These are phyloP conservation scores for Komagataella mondaviorum DNA, from an alignment of 805 yeast genomes.

Conservation along the genomic window DNA sequence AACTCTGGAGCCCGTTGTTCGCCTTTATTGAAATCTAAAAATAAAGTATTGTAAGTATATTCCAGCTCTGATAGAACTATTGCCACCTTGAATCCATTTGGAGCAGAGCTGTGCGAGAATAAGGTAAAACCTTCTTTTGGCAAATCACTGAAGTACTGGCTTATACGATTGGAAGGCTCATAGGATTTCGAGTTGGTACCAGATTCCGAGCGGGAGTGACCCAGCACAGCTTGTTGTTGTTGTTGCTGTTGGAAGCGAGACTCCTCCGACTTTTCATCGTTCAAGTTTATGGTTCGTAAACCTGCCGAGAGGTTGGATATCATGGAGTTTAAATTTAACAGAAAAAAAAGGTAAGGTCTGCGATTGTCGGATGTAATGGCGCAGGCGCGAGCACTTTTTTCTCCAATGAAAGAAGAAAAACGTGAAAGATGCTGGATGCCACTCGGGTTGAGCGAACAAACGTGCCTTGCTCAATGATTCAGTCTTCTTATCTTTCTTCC, in stretches of 20 bases:
- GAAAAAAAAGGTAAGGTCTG: not conserved
- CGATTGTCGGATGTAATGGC: not conserved
- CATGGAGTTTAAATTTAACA: slow-evolving; percentile 6
- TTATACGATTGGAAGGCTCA: slow-evolving; percentile 27
- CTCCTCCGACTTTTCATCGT: slow-evolving; percentile 6
- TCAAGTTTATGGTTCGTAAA: slow-evolving; percentile 21
- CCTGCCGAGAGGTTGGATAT: slow-evolving; percentile 28
- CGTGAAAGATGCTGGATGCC: not conserved
- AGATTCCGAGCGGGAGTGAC: not conserved
- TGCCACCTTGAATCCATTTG: slow-evolving; percentile 94
- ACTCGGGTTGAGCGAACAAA: not conserved
- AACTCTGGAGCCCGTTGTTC: slow-evolving; percentile 93
- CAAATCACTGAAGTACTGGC: slow-evolving; percentile 59
- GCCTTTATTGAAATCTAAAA: slow-evolving; percentile 75
- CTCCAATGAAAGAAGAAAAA: not conserved
- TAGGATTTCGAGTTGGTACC: not conserved
- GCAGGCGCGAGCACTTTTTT: not conserved
- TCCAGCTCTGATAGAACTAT: slow-evolving; percentile 77
- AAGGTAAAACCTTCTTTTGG: slow-evolving; percentile 77
- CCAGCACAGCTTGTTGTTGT: slow-evolving; percentile 1
- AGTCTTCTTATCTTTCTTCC: not conserved
- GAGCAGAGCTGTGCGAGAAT: slow-evolving; percentile 77
- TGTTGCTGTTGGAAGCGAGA: slow-evolving; percentile 2
- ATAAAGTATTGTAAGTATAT: slow-evolving; percentile 65
- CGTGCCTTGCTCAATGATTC: not conserved